A percentile compares a stretch with the other conserved stretches of the same genome.
These are phyloP conservation scores for Colletotrichum abscissum DNA, from an alignment of 2,329 filamentous ascomycete species.

Conservation along the genomic window DNA sequence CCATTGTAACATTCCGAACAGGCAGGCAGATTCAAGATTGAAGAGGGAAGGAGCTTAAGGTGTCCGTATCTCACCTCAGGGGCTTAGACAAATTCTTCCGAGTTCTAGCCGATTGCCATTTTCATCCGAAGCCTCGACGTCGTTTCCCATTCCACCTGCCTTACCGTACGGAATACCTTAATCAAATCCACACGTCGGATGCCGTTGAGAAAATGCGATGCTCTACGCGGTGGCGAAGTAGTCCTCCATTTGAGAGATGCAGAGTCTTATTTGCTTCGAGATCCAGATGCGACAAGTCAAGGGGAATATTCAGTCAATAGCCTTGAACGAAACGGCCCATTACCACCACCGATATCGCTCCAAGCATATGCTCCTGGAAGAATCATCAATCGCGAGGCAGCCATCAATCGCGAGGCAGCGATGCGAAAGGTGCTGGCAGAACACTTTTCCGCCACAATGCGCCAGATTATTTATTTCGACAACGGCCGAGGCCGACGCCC, in stretches of 20 bases:
- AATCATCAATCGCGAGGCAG: constrained; percentile 19
- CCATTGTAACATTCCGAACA: not conserved
- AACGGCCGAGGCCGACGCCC: not conserved
- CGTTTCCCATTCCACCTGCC: not conserved
- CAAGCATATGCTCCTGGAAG: constrained; percentile 3
- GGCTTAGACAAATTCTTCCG: not conserved
- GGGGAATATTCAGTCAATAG: not conserved
- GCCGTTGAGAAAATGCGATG: not conserved
- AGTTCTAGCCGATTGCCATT: not conserved
- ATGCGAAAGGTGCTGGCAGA: constrained; percentile 11
- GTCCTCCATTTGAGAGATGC: not conserved
- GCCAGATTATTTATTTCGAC: constrained; percentile 4
- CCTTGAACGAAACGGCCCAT: not conserved
- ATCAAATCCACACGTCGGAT: too few species aligned
- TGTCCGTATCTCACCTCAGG: not conserved
- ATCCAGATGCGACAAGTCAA: not conserved
- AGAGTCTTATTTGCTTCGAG: not conserved
- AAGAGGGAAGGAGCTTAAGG: not conserved
- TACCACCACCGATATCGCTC: not conserved
- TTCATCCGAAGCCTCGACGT: not conserved
- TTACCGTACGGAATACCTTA: not conserved
- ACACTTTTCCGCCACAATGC: constrained; percentile 22
- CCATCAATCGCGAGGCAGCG: constrained; percentile 5
- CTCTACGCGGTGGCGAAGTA: not conserved
- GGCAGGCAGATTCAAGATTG: not conserved